Evolutionary conservation across 2,329 filamentous ascomycete genomes (phyloP).

Genomic region (Pseudogymnoascus sp.): DNA sequence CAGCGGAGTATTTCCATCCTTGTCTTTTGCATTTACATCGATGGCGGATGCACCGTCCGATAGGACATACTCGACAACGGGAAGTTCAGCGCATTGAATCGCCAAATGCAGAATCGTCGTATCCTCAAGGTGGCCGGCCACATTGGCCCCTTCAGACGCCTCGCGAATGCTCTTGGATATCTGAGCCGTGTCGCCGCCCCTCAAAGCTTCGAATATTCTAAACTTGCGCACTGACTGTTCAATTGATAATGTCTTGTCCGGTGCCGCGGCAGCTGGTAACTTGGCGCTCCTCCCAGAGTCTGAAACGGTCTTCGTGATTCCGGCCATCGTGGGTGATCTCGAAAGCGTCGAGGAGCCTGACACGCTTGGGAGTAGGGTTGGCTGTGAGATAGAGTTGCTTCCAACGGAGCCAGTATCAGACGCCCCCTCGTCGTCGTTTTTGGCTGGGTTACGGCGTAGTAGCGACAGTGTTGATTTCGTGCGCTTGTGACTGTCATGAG

Average conservation of each 20-base stretch:
- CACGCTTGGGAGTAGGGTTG: conserved; percentile 22
- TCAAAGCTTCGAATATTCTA: conserved; percentile 83
- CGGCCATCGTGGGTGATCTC: conserved; percentile 25
- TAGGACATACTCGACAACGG: conserved; percentile 91
- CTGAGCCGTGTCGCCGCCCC: conserved; percentile 81
- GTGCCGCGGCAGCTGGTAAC: conserved; percentile 12
- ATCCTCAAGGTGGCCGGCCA: conserved; percentile 54
- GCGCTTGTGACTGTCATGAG: conserved; percentile 36
- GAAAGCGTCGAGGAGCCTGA: conserved; percentile 24
- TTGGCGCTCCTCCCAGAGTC: conserved; percentile 16
- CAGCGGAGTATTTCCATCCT: conserved; percentile 88
- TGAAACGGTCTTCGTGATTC: conserved; percentile 18
- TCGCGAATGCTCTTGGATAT: conserved; percentile 82
- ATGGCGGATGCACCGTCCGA: conserved; percentile 61
- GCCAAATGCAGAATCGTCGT: conserved; percentile 89
- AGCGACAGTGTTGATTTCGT: conserved; percentile 48
- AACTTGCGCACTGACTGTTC: conserved; percentile 95
- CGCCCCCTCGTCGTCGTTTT: conserved; percentile 22
- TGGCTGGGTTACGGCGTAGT: conserved; percentile 40
- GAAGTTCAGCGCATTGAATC: conserved; percentile 87
- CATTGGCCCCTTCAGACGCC: conserved; percentile 29
- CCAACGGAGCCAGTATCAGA: conserved; percentile 26
- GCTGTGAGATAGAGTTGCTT: conserved; percentile 18
- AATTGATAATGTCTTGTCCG: conserved; percentile 46
- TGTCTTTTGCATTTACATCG: conserved; percentile 84